Evolutionary conservation across 345 rosid species (phyloP).

Genomic region (Arabis alpina): DNA sequence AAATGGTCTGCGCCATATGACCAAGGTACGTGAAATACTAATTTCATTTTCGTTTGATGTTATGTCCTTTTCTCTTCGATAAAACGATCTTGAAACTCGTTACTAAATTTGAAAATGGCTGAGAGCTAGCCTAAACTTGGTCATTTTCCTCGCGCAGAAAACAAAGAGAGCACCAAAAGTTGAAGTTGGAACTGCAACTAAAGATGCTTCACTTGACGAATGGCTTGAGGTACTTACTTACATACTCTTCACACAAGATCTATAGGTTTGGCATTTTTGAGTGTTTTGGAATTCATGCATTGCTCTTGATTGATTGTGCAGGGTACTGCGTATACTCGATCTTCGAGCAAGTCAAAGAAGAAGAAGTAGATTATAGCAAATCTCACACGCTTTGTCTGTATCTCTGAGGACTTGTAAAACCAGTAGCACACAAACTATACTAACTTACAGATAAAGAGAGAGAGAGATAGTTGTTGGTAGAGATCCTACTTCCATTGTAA

Average conservation of each 20-base stretch:
- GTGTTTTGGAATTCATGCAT: neutral
- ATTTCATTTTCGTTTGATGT: neutral
- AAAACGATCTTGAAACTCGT: neutral
- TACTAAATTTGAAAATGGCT: neutral
- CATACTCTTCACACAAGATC: neutral
- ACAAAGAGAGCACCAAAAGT: slow-evolving; percentile 78
- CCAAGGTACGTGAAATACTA: slow-evolving; percentile 60
- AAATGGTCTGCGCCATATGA: slow-evolving; percentile 64
- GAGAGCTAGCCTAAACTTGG: neutral
- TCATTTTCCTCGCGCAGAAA: slow-evolving; percentile 50
- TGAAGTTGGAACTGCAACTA: slow-evolving; percentile 78
- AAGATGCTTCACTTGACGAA: slow-evolving; percentile 81
- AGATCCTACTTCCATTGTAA: slow-evolving; percentile 26
- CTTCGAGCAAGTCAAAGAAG: slow-evolving; percentile 74
- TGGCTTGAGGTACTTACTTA: slow-evolving; percentile 75
- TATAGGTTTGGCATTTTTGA: slow-evolving; percentile 6
- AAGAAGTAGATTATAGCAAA: slow-evolving; percentile 53
- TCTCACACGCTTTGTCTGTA: slow-evolving; percentile 2
- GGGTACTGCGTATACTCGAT: slow-evolving; percentile 75
- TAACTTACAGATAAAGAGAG: slow-evolving; percentile 25
- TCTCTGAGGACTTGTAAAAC: slow-evolving; percentile 6
- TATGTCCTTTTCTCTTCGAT: neutral
- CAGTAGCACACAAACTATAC: slow-evolving; percentile 20
- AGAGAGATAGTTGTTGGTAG: slow-evolving; percentile 30
- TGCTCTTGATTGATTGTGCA: slow-evolving; percentile 31